These are phyloP conservation scores for Fraxinus sp. DNA, from an alignment of 305 asterid species.

Conservation along the genomic window DNA sequence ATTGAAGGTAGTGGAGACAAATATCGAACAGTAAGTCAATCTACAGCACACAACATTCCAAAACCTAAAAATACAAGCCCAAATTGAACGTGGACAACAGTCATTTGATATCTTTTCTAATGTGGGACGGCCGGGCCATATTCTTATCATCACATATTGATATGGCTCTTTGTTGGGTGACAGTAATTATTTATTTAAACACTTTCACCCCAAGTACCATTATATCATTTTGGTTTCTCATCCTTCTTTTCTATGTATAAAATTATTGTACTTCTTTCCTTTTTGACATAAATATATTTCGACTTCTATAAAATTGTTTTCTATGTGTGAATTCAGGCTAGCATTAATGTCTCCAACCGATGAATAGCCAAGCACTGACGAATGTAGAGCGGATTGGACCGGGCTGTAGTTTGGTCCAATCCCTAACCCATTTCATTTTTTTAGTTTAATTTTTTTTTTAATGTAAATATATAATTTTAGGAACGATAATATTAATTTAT, in stretches of 20 bases:
- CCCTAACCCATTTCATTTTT: no score
- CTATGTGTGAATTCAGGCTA: neutral
- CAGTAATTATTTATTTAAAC: neutral
- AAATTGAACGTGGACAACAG: neutral
- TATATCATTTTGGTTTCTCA: neutral
- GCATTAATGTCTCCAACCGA: no score
- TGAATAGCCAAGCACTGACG: no score
- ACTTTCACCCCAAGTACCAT: neutral
- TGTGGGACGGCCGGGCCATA: neutral
- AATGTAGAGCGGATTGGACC: no score
- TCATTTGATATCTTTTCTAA: neutral
- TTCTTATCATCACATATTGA: neutral
- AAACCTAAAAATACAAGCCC: neutral
- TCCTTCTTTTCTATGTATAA: neutral
- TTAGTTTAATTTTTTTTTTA: no score
- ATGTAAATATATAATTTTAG: no score
- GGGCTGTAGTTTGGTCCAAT: no score
- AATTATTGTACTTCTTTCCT: neutral
- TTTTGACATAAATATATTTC: neutral
- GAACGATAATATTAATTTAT: no score
- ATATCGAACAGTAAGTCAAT: neutral
- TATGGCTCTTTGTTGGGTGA: neutral
- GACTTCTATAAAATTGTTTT: neutral
- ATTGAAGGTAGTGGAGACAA: neutral
- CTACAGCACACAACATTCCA: neutral